Evolutionary conservation across 1,284 basidiomycete genomes (phyloP).

Genomic region (Trametes versicolor): DNA sequence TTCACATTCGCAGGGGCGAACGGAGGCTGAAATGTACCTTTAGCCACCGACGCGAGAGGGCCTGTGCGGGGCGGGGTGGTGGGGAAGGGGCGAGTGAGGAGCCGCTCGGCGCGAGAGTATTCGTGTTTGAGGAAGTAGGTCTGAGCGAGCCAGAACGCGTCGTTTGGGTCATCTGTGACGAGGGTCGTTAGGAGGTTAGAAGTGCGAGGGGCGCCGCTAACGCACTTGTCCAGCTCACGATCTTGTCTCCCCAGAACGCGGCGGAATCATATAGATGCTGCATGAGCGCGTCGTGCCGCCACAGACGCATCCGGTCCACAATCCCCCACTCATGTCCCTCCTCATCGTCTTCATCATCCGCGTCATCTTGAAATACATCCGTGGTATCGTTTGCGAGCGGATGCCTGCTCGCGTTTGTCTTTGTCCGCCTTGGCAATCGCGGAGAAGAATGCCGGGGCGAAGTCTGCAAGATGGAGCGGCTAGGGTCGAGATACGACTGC

Average conservation of each 20-base stretch:
- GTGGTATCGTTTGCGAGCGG: constrained; percentile 82
- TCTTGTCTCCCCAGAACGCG: constrained; percentile 98
- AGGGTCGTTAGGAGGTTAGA: background rate
- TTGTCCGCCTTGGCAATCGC: constrained; percentile 54
- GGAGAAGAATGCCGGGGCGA: constrained; percentile 75
- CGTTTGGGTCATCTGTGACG: constrained; percentile 88
- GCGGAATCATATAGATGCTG: constrained; percentile 98
- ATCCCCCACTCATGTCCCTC: constrained; percentile 80
- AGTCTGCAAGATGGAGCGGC: constrained; percentile 73
- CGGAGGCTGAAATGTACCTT: constrained; percentile 52
- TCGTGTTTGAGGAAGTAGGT: constrained; percentile 96
- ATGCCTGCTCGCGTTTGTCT: constrained; percentile 63
- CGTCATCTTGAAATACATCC: constrained; percentile 75
- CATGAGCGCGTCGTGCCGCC: constrained; percentile 98
- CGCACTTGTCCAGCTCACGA: constrained; percentile 93
- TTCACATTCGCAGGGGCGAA: constrained; percentile 44
- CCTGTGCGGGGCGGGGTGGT: constrained; percentile 55
- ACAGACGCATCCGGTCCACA: constrained; percentile 94
- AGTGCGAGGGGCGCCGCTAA: constrained; percentile 31
- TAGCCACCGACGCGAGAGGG: constrained; percentile 48
- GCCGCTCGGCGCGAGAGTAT: constrained; percentile 92
- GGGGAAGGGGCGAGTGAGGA: constrained; percentile 87
- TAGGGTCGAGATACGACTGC: constrained; percentile 74
- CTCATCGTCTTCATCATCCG: constrained; percentile 58
- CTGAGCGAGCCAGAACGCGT: constrained; percentile 99